Conservation (phyloP, 176 grass and related monocot genomes). For the Dactylis glomerata region DNA sequence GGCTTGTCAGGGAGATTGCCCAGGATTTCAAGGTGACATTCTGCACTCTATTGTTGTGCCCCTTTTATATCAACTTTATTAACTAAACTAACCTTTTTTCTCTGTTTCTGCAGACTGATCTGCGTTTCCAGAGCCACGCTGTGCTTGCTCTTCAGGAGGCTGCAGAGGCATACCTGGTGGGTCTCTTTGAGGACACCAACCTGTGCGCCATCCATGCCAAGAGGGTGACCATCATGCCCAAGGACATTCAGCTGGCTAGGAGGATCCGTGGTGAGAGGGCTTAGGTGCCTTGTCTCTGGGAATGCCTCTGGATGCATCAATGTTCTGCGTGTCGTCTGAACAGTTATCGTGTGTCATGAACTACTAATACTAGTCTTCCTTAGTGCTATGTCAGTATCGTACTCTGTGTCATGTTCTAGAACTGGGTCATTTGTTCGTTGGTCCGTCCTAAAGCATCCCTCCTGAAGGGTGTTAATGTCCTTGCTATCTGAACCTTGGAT, state of each 20-base stretch:
- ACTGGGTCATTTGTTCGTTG: background rate
- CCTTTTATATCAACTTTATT: background rate
- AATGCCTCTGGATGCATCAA: background rate
- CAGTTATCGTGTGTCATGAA: background rate
- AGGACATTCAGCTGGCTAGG: slow-evolving; percentile 71
- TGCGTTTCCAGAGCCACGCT: slow-evolving; percentile 68
- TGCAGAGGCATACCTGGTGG: slow-evolving; percentile 58
- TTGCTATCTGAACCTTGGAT: slow-evolving; percentile 22
- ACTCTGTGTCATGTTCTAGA: background rate
- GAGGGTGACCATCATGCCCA: slow-evolving; percentile 73
- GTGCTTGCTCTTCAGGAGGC: slow-evolving; percentile 66
- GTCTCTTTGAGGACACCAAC: slow-evolving; percentile 75
- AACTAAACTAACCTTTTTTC: background rate
- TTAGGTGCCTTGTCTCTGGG: background rate
- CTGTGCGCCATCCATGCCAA: slow-evolving; percentile 64
- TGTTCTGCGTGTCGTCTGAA: background rate
- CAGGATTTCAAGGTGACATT: slow-evolving; percentile 62
- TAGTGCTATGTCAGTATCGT: background rate
- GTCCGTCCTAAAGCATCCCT: background rate
- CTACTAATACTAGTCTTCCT: background rate
- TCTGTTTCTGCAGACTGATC: slow-evolving; percentile 52
- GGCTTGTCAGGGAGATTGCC: slow-evolving; percentile 78
- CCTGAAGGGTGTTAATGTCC: background rate
- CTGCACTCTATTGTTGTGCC: background rate
- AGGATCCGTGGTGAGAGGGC: slow-evolving; percentile 72